phyloP scores from a whole-genome alignment of 2,329 filamentous ascomycete species.

The Pseudonectria buxi region DNA sequence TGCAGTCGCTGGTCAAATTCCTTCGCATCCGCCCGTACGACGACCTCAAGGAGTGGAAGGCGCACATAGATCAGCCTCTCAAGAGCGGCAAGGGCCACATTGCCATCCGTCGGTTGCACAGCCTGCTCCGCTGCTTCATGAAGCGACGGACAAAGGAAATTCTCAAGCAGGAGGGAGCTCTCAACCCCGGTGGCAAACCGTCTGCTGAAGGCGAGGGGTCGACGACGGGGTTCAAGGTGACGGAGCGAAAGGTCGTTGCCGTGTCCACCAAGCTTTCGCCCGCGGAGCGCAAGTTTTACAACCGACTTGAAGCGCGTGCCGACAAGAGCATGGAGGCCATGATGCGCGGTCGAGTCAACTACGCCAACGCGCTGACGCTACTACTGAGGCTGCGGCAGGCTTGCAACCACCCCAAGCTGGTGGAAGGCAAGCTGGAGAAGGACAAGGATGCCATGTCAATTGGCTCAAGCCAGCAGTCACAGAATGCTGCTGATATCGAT shows the following conservation, averaged over 20 bases:
- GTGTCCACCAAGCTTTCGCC: conserved; percentile 71
- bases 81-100: conserved; percentile 85
- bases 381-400: conserved; percentile 86
- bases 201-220: conserved; percentile 42
- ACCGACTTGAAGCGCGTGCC: conserved; percentile 73
- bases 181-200: conserved; percentile 68
- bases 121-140: conserved; percentile 89
- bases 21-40: conserved; percentile 88
- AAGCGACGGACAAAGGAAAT: conserved; percentile 97
- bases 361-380: conserved; percentile 87
- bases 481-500: conserved; percentile 65
- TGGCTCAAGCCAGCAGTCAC: conserved; percentile 47
- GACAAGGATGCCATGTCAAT: conserved; percentile 79
- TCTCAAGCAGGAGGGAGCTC: conserved; percentile 77
- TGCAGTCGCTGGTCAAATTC: conserved; percentile 91
- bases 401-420: conserved; percentile 87
- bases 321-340: conserved; percentile 82
- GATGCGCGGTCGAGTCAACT: conserved; percentile 79
- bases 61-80: conserved; percentile 82
- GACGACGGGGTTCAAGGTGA: conserved; percentile 76
- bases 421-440: conserved; percentile 76
- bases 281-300: conserved; percentile 79
- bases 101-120: conserved; percentile 79
- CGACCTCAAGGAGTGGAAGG: conserved; percentile 79
- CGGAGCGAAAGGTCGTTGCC: conserved; percentile 79